Evolutionary conservation across 2,329 filamentous ascomycete genomes (phyloP).

Genomic region (Coleophoma eucalyptorum): DNA sequence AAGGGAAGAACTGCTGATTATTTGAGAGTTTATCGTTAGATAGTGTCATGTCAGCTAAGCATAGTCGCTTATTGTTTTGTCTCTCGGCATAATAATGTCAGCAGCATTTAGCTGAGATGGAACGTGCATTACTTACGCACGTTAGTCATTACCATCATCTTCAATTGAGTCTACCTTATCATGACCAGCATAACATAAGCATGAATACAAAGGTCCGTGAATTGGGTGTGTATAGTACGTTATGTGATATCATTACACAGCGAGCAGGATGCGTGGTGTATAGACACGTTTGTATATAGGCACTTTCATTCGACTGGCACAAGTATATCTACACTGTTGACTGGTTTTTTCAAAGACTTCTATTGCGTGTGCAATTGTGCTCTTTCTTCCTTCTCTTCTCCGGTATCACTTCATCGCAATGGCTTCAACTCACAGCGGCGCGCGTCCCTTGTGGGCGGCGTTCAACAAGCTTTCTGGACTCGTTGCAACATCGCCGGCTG

Average conservation of each 20-base stretch:
- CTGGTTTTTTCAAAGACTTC: background rate
- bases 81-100: background rate
- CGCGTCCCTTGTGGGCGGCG: background rate
- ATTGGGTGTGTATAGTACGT: background rate
- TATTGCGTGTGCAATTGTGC: background rate
- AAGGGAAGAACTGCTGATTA: background rate
- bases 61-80: background rate
- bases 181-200: background rate
- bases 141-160: constrained; percentile 1
- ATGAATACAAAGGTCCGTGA: background rate
- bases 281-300: background rate
- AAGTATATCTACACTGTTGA: background rate
- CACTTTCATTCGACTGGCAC: background rate
- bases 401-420: background rate
- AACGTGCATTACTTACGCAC: background rate
- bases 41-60: background rate
- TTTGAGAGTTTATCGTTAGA: background rate
- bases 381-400: background rate
- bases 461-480: background rate
- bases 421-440: background rate
- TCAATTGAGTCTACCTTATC: background rate
- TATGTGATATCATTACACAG: background rate
- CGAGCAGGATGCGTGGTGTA: background rate
- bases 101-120: background rate
- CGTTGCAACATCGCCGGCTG: background rate